These are phyloP conservation scores for Ramalina peruviana DNA, from an alignment of 495 filamentous ascomycete genomes.

Conservation along the genomic window DNA sequence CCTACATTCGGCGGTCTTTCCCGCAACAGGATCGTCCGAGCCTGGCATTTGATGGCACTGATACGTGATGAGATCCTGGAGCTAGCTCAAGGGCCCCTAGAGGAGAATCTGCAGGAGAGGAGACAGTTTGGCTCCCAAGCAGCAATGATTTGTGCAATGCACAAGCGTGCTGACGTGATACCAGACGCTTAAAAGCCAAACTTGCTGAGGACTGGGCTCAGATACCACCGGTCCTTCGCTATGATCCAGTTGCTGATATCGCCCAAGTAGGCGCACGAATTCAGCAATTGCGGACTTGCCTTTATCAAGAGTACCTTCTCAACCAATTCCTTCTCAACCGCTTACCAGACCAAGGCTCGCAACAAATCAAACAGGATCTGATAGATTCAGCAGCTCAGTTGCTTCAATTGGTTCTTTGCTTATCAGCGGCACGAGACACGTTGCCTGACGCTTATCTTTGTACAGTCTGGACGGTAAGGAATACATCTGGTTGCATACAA, in stretches of 20 bases:
- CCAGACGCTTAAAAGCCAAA: too few relatives aligned
- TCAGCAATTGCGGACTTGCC: constrained; percentile 13
- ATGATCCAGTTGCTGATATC: too few relatives aligned
- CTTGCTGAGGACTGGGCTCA: too few relatives aligned
- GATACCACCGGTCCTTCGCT: too few relatives aligned
- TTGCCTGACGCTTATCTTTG: constrained; percentile 36
- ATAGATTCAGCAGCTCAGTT: constrained; percentile 39
- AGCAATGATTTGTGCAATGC: too few relatives aligned
- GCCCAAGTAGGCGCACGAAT: too few relatives aligned
- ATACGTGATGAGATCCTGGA: constrained; percentile 46
- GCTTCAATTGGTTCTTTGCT: constrained; percentile 30
- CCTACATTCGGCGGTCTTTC: constrained; percentile 22
- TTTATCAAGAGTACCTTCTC: constrained; percentile 39
- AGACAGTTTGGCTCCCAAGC: too few relatives aligned
- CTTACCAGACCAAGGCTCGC: constrained; percentile 37
- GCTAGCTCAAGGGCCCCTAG: constrained; percentile 37
- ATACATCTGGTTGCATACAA: not conserved
- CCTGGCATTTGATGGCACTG: constrained; percentile 33
- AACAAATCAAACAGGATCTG: constrained; percentile 34
- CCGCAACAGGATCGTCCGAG: constrained; percentile 30
- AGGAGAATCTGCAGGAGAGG: constrained; percentile 3
- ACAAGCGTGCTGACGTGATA: too few relatives aligned
- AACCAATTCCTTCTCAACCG: constrained; percentile 47
- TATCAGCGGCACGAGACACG: constrained; percentile 34
- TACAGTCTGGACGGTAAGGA: constrained; percentile 42